Evolutionary conservation across 2,329 filamentous ascomycete species (phyloP).

Genomic region (Dothideomycetidae sp.): DNA sequence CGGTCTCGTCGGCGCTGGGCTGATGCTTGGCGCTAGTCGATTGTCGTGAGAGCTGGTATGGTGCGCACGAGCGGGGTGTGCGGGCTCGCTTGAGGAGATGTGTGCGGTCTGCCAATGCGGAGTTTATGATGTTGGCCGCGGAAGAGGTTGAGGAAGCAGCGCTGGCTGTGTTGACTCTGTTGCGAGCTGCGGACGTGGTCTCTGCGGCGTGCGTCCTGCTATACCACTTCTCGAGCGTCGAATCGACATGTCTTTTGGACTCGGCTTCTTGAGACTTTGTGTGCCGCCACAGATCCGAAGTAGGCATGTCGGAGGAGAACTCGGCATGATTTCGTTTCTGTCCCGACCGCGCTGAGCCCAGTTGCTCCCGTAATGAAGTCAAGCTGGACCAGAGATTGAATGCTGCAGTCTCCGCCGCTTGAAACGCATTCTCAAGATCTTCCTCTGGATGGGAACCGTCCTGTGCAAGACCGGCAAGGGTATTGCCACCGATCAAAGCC

Average conservation of each 20-base stretch:
- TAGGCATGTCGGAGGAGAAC: slow-evolving; percentile 43
- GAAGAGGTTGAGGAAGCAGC: slow-evolving; percentile 47
- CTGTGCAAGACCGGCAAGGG: slow-evolving; percentile 37
- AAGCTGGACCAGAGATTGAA: slow-evolving; percentile 73
- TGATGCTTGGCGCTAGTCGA: neutral
- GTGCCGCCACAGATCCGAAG: slow-evolving; percentile 55
- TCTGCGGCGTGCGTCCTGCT: slow-evolving; percentile 52
- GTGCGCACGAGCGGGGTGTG: slow-evolving; percentile 62
- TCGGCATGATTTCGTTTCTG: slow-evolving; percentile 44
- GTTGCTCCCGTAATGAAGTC: slow-evolving; percentile 50
- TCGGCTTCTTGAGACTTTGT: slow-evolving; percentile 52
- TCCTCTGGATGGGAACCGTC: slow-evolving; percentile 27
- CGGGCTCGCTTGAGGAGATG: slow-evolving; percentile 55
- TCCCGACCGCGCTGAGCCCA: slow-evolving; percentile 37
- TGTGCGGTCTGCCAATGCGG: slow-evolving; percentile 52
- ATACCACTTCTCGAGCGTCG: slow-evolving; percentile 81
- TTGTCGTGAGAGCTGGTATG: slow-evolving; percentile 38
- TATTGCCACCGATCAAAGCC: slow-evolving; percentile 68
- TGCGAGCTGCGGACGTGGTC: slow-evolving; percentile 41
- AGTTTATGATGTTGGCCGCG: slow-evolving; percentile 47
- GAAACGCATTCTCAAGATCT: slow-evolving; percentile 34
- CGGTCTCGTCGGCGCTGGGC: slow-evolving; percentile 28
- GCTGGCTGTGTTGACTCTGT: slow-evolving; percentile 41
- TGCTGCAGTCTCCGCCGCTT: slow-evolving; percentile 74
- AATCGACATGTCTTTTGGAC: slow-evolving; percentile 47